A percentile compares a stretch with the other conserved stretches of the same genome.
Conservation (phyloP, 805 yeast species). For the Blastobotrys mokoenaii region DNA sequence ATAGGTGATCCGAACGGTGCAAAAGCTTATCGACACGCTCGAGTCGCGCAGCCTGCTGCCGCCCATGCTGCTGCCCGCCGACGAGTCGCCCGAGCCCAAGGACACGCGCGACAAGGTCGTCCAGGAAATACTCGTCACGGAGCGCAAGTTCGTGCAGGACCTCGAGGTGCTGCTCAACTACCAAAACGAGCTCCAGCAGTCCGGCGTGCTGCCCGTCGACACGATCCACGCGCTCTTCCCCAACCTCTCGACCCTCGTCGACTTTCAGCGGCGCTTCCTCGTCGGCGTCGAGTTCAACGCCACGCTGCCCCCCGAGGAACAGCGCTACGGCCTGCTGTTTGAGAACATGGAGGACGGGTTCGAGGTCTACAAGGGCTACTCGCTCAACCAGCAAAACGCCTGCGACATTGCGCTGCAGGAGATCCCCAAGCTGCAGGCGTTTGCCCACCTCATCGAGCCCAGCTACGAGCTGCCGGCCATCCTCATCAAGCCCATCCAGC, state of each 20-base stretch:
- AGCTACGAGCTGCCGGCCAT: slow-evolving; percentile 85
- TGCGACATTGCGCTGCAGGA: slow-evolving; percentile 66
- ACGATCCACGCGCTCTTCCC: slow-evolving; percentile 79
- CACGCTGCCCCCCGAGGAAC: slow-evolving; percentile 60
- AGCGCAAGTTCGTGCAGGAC: slow-evolving; percentile 87
- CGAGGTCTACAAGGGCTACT: slow-evolving; percentile 88
- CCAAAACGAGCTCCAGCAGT: slow-evolving; percentile 54
- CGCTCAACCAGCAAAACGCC: slow-evolving; percentile 82
- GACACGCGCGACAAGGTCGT: slow-evolving; percentile 71
- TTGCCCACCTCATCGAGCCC: slow-evolving; percentile 61
- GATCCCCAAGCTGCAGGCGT: slow-evolving; percentile 43
- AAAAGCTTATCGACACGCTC: slow-evolving; percentile 46
- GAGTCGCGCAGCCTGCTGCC: slow-evolving; percentile 16
- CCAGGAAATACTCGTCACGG: slow-evolving; percentile 79
- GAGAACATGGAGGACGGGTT: slow-evolving; percentile 80
- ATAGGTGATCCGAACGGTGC: slow-evolving; percentile 59
- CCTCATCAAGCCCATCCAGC: slow-evolving; percentile 88
- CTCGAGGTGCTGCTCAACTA: slow-evolving; percentile 65
- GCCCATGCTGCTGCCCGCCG: slow-evolving; percentile 14
- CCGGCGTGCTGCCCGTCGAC: slow-evolving; percentile 67
- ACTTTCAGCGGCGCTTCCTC: slow-evolving; percentile 83
- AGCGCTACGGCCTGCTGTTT: slow-evolving; percentile 83
- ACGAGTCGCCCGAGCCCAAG: slow-evolving; percentile 25
- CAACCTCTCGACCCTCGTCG: slow-evolving; percentile 71
- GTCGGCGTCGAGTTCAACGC: slow-evolving; percentile 87